These are phyloP conservation scores for Herpotrichia juniperi DNA, from an alignment of 2,329 filamentous ascomycete genomes.

Conservation along the genomic window DNA sequence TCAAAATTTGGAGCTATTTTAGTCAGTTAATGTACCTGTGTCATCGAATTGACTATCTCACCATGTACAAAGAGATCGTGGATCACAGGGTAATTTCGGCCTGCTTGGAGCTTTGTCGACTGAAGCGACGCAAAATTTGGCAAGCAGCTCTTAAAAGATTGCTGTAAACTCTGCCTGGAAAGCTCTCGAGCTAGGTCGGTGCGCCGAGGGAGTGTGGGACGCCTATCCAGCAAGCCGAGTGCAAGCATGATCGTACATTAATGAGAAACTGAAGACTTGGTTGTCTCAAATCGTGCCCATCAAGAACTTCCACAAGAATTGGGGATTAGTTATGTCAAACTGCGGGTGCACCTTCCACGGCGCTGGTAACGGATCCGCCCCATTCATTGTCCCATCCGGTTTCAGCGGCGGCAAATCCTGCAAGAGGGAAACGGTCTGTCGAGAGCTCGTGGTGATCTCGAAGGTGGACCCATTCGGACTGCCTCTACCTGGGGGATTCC, in stretches of 20 bases:
- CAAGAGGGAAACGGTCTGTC: constrained; percentile 39
- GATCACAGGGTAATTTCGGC: too few relatives aligned
- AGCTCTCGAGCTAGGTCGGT: background rate
- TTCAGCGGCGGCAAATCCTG: constrained; percentile 39
- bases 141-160: too few relatives aligned
- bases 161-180: too few relatives aligned
- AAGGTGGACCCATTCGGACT: constrained; percentile 42
- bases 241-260: background rate
- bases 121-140: too few relatives aligned
- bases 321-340: constrained; percentile 36
- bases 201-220: background rate
- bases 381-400: constrained; percentile 29
- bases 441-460: constrained; percentile 41
- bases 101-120: too few relatives aligned
- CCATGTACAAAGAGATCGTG: too few relatives aligned
- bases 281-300: constrained; percentile 34
- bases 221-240: background rate
- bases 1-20: too few relatives aligned
- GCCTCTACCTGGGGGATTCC: constrained; percentile 22
- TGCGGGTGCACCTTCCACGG: constrained; percentile 35
- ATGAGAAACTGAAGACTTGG: background rate
- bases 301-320: constrained; percentile 43
- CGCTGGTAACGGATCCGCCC: constrained; percentile 30
- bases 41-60: too few relatives aligned
- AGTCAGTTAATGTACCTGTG: too few relatives aligned